Base-by-base conservation (phyloP, 352 stramenopile genomes). In the Phytophthora agathidicida region DNA sequence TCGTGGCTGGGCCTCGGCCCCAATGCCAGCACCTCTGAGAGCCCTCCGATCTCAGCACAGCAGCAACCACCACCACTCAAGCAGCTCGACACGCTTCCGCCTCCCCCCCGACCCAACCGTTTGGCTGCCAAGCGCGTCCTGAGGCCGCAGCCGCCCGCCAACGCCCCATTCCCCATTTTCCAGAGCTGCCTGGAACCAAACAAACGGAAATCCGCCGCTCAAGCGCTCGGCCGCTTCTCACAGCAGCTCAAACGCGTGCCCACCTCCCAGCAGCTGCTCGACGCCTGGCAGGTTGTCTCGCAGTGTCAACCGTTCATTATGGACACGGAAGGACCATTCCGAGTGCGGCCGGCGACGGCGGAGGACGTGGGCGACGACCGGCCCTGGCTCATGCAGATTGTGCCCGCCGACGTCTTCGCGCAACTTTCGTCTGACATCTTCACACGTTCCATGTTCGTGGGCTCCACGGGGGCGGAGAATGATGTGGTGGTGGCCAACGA, bases 401-500 rank as follows among this genome's bases (percentile, higher is more conserved):
- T 77, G 10, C 71, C 74, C 20, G 54, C 61, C 17, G 55, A 71
- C 32, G 39, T 67, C 19, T 84, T 75, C 35, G 56, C 65, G 9
- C 47, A 55, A 23, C 51, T 81, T 0, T 49, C 50, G 13, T 24
- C 49, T 10, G 44, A 49, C 28, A 72, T 56, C 30, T 56, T 42
- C 4, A 44, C 48, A 3, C 60, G 60, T 10, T 28, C 38, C 16
- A 69, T 67, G 53, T 74, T 78, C 30, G 41, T 73, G 30, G 68
- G 71, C 30, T 52, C 54, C 9, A 47, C 53, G 1, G 31, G 28
- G 17, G 23, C 23, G 3, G 45, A 56, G n/a, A 28, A 31, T 6
- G 32, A 69, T 22, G 59, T 80, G 24, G 36, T 75, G 36, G 57
- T 77, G 23, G 31, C 59, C n/a, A 80, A 70, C 35, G 71, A 80